Evolutionary conservation across 2,329 filamentous ascomycete genomes (phyloP).

Genomic region (Harringtonia aguacate): DNA sequence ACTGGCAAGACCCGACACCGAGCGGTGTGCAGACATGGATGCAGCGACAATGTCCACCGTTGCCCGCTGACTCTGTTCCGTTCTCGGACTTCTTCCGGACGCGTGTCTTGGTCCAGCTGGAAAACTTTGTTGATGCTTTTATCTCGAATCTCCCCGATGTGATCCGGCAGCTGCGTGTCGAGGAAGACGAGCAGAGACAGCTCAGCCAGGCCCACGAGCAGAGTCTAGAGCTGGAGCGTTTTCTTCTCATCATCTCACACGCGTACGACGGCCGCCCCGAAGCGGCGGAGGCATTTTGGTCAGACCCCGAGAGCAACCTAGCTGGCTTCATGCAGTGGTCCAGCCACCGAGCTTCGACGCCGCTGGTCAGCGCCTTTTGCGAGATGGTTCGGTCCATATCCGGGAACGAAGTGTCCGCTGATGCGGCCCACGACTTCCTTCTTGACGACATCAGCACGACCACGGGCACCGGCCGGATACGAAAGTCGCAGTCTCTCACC

Average conservation of each 20-base stretch:
- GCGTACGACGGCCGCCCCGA: conserved; percentile 79
- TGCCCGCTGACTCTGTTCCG: conserved; percentile 55
- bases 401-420: conserved; percentile 70
- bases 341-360: conserved; percentile 88
- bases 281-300: conserved; percentile 82
- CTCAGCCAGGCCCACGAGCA: conserved; percentile 54
- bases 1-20: conserved; percentile 83
- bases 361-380: conserved; percentile 92
- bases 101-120: conserved; percentile 68
- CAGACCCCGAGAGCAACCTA: conserved; percentile 82
- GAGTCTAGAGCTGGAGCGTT: conserved; percentile 71
- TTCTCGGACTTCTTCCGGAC: conserved; percentile 64
- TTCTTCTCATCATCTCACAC: conserved; percentile 85
- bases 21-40: conserved; percentile 73
- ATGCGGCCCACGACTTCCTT: conserved; percentile 78
- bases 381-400: conserved; percentile 90
- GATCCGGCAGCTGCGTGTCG: conserved; percentile 70
- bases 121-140: conserved; percentile 81
- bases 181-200: conserved; percentile 81
- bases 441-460: conserved; percentile 71
- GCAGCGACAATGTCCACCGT: conserved; percentile 63
- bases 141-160: conserved; percentile 94
- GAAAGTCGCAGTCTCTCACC: conserved; percentile 73
- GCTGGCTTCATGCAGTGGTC: conserved; percentile 95
- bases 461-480: conserved; percentile 56